Evolutionary conservation across 805 yeast species (phyloP), one percentile per base, ranked within the genome.

Genomic region (Scheffersomyces spartinae): DNA sequence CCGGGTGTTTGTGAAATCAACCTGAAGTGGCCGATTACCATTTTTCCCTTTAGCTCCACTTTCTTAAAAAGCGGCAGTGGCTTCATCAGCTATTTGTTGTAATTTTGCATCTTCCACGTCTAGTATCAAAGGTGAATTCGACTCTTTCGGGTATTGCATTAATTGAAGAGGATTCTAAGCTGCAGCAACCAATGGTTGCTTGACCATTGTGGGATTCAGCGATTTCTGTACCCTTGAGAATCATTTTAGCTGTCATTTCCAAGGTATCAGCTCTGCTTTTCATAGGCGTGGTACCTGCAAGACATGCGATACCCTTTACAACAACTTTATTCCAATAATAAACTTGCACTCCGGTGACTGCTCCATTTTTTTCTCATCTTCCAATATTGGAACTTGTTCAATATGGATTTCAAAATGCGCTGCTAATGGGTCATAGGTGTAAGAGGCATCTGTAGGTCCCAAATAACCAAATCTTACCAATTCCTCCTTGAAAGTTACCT

Each of bases 371-470:
- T 18, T 37, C 35, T 31, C 28, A 10, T 33, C 30, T 18, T 38
- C 43, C 17, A 38, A 29, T 15, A 36, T 30, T 3, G 41, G 43
- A 6, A 40, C 43, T 27, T 38, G 43, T 23, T 38, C 43, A 13
- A 38, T 38, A 20, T 38, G 43, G 17, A 38, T 32, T 28, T 38
- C 43, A 17, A 38, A 37, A 19, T 38, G 41, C 2, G 39, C 41
- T 1, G 41, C 40, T 21, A 38, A 28, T 6, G 40, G 38, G 17
- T 34, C 33, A 6, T 27, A 30, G n/a, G 18, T 20, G 21, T 31
- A 32, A 9, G 28, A 25, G 24, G 36, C 32, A 5, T 37, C 34
- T 9, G 26, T 16, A 6, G 26, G 28, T 3, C 43, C 43, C 26
- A 35, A 26, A 15, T 37, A 38, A 9, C 38, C 41, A 12, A 38